phyloP scores from a whole-genome alignment of 768 basidiomycete species.

The Naganishia randhawae region DNA sequence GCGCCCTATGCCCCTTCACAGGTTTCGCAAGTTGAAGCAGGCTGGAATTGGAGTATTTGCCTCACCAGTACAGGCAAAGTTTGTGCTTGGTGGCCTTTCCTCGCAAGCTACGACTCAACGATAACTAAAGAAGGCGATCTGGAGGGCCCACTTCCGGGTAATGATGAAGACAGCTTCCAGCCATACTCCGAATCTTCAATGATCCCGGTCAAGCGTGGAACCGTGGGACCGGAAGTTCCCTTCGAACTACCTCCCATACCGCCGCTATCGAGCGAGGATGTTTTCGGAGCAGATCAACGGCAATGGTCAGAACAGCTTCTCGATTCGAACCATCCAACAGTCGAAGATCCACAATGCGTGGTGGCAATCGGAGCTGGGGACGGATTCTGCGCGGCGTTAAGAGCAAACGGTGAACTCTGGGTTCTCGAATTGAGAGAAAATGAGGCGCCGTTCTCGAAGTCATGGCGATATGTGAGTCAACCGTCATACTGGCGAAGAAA shows the following conservation, averaged over 20 bases:
- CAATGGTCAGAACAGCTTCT: slow-evolving; percentile 34
- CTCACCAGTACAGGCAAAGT: slow-evolving; percentile 38
- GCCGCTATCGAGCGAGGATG: slow-evolving; percentile 17
- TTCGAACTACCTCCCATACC: slow-evolving; percentile 33
- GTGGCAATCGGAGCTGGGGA: slow-evolving; percentile 79
- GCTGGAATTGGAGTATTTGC: slow-evolving; percentile 43
- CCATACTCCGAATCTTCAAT: slow-evolving; percentile 13
- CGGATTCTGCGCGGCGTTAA: slow-evolving; percentile 69
- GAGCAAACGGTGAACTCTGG: slow-evolving; percentile 47
- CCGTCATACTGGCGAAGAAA: not conserved
- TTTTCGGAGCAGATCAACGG: slow-evolving; percentile 23
- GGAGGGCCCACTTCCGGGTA: slow-evolving; percentile 8
- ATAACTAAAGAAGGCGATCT: slow-evolving; percentile 30
- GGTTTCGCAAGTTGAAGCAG: slow-evolving; percentile 40
- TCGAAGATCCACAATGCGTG: slow-evolving; percentile 48
- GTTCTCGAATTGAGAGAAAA: slow-evolving; percentile 30
- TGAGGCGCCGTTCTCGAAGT: not conserved
- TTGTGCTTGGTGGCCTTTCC: slow-evolving; percentile 42
- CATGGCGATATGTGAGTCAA: slow-evolving; percentile 66
- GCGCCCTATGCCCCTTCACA: slow-evolving; percentile 33
- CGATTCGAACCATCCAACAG: slow-evolving; percentile 39
- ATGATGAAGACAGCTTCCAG: slow-evolving; percentile 30
- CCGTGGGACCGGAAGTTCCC: slow-evolving; percentile 32
- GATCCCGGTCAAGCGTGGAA: slow-evolving; percentile 36
- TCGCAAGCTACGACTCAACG: slow-evolving; percentile 28